Evolutionary conservation across 371 early-diverging fungal genomes (phyloP), one percentile per base, ranked within the genome.

Genomic region (Mortierella sp.): DNA sequence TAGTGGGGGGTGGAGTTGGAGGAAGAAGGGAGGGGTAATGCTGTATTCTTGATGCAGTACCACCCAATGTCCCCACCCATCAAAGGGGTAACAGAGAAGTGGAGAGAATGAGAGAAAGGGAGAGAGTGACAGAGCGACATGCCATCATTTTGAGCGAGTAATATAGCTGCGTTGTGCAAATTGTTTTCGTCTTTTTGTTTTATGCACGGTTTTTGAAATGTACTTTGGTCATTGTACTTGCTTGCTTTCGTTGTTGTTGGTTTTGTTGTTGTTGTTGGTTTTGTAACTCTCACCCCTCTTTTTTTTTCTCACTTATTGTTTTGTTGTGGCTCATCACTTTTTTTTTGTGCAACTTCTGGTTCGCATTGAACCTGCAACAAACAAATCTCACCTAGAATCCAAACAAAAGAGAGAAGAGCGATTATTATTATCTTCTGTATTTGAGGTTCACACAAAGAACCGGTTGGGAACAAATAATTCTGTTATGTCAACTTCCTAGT

Each of bases 91-190:
- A 68, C 68, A 42, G 44, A 21, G 34, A 21, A 21, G 44, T 68
- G 38, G 68, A 68, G 38, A 63, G 63, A 5, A 16, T 8, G 58
- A 58, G 28, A 13, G 58, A 26, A 7, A 7, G 7, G 26, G 7
- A 6, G 57, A n/a, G 26, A 60, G 63, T 3, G 60, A 31, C 10
- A 16, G 42, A 42, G 42, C 38, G 31, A 31, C 42, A 68, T 68
- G 44, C 68, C 68, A 38, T 68, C 68, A 68, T 68, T 19, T 68
- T 11, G 38, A 68, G 42, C 68, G 42, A 68, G 68, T 68, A 68
- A 68, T 10, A 68, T 21, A 10, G 24, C 68, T 21, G 68, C 42
- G 21, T 28, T 65, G 55, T 65, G 60, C 14, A 4, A 13, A 28
- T 31, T 63, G 28, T 19, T 19, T 16, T 60, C 57, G 19, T 11